A percentile compares a stretch with the other conserved stretches of the same genome.
These are phyloP conservation scores for Limtongia smithiae DNA, from an alignment of 805 yeast species.

Conservation along the genomic window DNA sequence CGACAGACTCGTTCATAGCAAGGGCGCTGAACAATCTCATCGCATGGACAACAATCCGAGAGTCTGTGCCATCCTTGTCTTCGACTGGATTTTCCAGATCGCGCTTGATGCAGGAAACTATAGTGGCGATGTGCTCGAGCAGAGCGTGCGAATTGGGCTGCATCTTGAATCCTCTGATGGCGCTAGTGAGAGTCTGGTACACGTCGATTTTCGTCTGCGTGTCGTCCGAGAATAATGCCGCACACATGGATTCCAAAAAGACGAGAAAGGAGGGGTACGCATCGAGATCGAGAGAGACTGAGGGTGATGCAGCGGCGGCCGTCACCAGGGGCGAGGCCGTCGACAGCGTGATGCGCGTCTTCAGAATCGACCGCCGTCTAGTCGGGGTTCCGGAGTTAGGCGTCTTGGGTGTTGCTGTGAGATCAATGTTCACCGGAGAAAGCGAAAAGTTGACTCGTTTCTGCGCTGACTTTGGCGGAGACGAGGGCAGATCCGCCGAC, in stretches of 20 bases:
- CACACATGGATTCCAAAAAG: slow-evolving; percentile 20
- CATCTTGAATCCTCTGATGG: slow-evolving; percentile 9
- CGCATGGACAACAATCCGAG: slow-evolving; percentile 18
- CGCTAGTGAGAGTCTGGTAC: slow-evolving; percentile 10
- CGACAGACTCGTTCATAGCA: slow-evolving; percentile 4
- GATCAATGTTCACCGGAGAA: slow-evolving; percentile 4
- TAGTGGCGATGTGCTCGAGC: background rate
- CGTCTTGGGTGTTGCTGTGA: slow-evolving; percentile 8
- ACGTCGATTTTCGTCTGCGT: slow-evolving; percentile 19
- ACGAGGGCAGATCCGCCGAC: slow-evolving; percentile 1
- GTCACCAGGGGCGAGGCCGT: background rate
- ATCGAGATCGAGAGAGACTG: slow-evolving; percentile 9
- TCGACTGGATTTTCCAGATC: slow-evolving; percentile 21
- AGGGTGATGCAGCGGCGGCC: background rate
- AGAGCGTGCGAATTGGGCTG: slow-evolving; percentile 16
- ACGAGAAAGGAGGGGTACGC: slow-evolving; percentile 19
- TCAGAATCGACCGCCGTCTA: slow-evolving; percentile 16
- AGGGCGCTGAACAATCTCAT: slow-evolving; percentile 11
- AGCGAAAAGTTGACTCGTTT: slow-evolving; percentile 23
- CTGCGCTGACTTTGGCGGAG: slow-evolving; percentile 4
- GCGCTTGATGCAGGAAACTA: slow-evolving; percentile 17
- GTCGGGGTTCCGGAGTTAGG: background rate
- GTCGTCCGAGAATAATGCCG: slow-evolving; percentile 17
- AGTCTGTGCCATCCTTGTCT: slow-evolving; percentile 18
- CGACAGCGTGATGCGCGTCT: slow-evolving; percentile 3